A percentile compares a stretch with the other conserved stretches of the same genome.
Evolutionary conservation across 2,329 filamentous ascomycete species (phyloP).

Genomic region (Stenocarpella maydis): DNA sequence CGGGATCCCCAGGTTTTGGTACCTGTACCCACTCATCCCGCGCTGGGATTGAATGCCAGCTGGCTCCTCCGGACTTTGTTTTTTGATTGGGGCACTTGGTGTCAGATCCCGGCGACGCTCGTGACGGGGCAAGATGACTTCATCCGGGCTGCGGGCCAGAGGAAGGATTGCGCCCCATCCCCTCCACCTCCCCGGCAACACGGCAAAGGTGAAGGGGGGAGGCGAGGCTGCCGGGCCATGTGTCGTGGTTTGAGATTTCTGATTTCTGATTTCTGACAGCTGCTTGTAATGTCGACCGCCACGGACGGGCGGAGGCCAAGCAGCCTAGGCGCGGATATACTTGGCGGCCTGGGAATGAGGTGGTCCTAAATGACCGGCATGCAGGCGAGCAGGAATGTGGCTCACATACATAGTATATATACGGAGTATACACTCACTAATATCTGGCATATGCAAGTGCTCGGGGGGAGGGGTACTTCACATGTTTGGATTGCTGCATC

Average conservation of each 20-base stretch:
- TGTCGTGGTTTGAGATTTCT: neutral
- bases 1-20: constrained; percentile 25
- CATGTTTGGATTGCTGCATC: neutral
- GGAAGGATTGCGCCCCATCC: neutral
- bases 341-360: constrained; percentile 3
- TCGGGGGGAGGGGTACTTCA: neutral
- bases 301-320: constrained; percentile 20
- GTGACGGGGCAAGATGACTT: constrained; percentile 3
- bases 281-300: neutral
- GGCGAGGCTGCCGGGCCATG: neutral
- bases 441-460: neutral
- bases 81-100: neutral
- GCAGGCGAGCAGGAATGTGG: neutral
- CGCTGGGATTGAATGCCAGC: constrained; percentile 9
- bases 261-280: constrained; percentile 15
- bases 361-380: neutral
- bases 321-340: neutral
- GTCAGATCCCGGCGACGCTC: neutral
- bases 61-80: neutral
- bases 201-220: neutral
- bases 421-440: too few species aligned
- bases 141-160: constrained; percentile 15
- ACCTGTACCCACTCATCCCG: constrained; percentile 27
- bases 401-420: neutral
- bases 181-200: neutral